Base-by-base conservation (phyloP, 495 filamentous ascomycete species). In the Eremomyces bilateralis region DNA sequence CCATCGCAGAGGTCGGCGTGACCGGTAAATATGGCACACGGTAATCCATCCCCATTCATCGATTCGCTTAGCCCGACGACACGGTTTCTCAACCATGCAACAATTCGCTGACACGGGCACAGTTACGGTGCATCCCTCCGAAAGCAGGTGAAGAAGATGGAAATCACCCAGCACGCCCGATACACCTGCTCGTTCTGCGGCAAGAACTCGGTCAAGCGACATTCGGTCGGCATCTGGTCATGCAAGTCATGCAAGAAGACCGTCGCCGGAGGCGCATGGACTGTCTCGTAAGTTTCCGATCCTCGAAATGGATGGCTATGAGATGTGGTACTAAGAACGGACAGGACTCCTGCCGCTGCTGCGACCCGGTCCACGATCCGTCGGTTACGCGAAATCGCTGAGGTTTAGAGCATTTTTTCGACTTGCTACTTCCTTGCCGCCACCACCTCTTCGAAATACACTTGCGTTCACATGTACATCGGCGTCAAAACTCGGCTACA, bases 71-170 rank as follows among this genome's bases (percentile, higher is more conserved):
- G 13, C 6, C 6, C 30, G n/a, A n/a, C n/a, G n/a, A n/a, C n/a
- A n/a, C n/a, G n/a, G n/a, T n/a, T n/a, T n/a, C n/a, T n/a, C n/a
- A n/a, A n/a, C n/a, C n/a, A n/a, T n/a, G n/a, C n/a, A n/a, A n/a
- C n/a, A n/a, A n/a, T n/a, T n/a, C n/a, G n/a, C n/a, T n/a, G n/a
- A n/a, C n/a, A n/a, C n/a, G n/a, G 16, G 4, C 4, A 35, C 33
- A 35, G 88, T 75, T 97, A 97, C 63, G 88, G 88, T 76, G 88
- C 88, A 58, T 97, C 88, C 53, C 80, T 97, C 62, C 81, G 88
- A 67, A 97, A 95, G 70, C 88, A 94, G 61, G 80, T 95, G 56
- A 97, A 97, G 80, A 93, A 93, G 75, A 92, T 94, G 78, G 88
- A 97, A 76, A 75, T 92, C 53, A 73, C 77, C 37, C 85, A 95